These are phyloP conservation scores for Jamesozyma rosinii DNA, from an alignment of 805 yeast genomes.

Conservation along the genomic window DNA sequence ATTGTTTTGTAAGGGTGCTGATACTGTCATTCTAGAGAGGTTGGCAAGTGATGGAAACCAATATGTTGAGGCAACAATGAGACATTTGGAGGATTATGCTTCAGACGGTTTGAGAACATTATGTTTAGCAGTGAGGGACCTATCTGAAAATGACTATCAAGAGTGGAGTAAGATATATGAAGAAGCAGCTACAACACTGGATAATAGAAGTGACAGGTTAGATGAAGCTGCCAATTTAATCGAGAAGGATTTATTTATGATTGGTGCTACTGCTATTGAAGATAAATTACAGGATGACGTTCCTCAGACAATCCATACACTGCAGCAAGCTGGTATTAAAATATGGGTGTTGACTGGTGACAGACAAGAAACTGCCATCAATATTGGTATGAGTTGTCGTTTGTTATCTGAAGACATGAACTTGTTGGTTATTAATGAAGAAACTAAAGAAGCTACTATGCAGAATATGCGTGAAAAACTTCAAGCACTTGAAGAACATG, in stretches of 20 bases:
- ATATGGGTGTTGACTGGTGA: constrained; percentile 98
- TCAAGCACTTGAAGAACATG: constrained; percentile 59
- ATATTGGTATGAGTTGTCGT: constrained; percentile 97
- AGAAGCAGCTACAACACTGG: constrained; percentile 75
- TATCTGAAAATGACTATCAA: constrained; percentile 68
- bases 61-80: constrained; percentile 71
- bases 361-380: constrained; percentile 96
- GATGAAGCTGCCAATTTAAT: constrained; percentile 86
- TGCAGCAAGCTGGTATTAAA: constrained; percentile 94
- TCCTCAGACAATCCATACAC: constrained; percentile 90
- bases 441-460: constrained; percentile 63
- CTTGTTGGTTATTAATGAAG: constrained; percentile 80
- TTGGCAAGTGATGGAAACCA: constrained; percentile 51
- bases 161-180: constrained; percentile 60
- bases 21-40: constrained; percentile 87
- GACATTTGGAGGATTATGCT: constrained; percentile 92
- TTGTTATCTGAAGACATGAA: constrained; percentile 93
- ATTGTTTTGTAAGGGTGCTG: constrained; percentile 94
- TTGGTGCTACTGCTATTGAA: constrained; percentile 98
- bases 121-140: constrained; percentile 78
- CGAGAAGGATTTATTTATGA: constrained; percentile 65
- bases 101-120: constrained; percentile 90
- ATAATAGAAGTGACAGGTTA: constrained; percentile 61
- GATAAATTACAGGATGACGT: constrained; percentile 97
- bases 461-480: constrained; percentile 67